These are phyloP conservation scores for Yarrowia sp. DNA, from an alignment of 805 yeast genomes.

Conservation along the genomic window DNA sequence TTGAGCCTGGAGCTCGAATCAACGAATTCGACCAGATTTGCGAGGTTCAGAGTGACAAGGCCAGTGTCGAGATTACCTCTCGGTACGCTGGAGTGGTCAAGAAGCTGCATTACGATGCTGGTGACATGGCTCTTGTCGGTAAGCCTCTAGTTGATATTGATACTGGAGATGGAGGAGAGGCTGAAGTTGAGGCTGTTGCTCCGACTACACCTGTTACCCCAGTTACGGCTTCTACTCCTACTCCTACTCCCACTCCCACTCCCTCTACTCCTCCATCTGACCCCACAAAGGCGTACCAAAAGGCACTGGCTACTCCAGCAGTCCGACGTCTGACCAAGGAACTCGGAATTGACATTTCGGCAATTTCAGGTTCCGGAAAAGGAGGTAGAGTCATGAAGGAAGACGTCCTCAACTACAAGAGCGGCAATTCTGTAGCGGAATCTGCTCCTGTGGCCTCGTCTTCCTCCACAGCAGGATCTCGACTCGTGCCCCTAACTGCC, in stretches of 20 bases:
- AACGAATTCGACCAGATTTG: constrained; percentile 40
- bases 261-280: background rate
- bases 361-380: constrained; percentile 36
- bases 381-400: constrained; percentile 39
- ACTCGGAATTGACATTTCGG: constrained; percentile 31
- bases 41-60: constrained; percentile 40
- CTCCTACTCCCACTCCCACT: background rate
- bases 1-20: constrained; percentile 38
- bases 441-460: constrained; percentile 11
- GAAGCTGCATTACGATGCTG: constrained; percentile 37
- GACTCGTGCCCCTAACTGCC: constrained; percentile 32
- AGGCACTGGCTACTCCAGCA: constrained; percentile 38
- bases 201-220: too few species aligned
- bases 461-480: constrained; percentile 5
- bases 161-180: constrained; percentile 29
- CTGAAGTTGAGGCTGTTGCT: background rate
- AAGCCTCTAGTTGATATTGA: constrained; percentile 38
- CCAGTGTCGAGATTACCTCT: constrained; percentile 40
- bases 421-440: background rate
- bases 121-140: constrained; percentile 40
- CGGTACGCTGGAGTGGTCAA: constrained; percentile 37
- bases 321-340: constrained; percentile 37
- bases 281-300: background rate
- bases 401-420: constrained; percentile 32
- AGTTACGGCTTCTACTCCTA: background rate